Evolutionary conservation across 441 rosid genomes (phyloP), one percentile per base, ranked within the genome.

Genomic region (Arabidopsis hybrid): DNA sequence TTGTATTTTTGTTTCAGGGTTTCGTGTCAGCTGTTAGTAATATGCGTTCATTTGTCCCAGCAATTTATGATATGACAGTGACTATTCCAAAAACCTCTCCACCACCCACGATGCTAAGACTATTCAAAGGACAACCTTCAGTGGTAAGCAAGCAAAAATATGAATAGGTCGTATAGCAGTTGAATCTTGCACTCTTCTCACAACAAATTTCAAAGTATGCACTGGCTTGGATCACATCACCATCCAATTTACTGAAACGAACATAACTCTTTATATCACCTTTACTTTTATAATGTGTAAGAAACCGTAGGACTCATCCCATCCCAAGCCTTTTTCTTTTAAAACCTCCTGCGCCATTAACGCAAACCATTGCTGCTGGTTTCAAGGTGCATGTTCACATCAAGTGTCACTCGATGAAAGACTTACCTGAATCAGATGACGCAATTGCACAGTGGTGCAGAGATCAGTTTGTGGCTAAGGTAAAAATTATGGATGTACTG

Each of bases 361-460:
- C n/a, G 29, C 65, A 56, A 69, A 13, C 29, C 14, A 16, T 42
- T 49, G 45, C 7, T 62, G 18, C 68, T 69, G 77, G 63, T 74
- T 86, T 78, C 89, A 21, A 95, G 99, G 83, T 95, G 69, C 95
- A 95, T 69, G 85, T 93, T 74, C 98, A 86, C 74, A 57, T 95
- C 61, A 85, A 84, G 84, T 78, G 97, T 56, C 95, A 79, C 80
- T 69, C 70, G 70, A 91, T 95, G 97, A 89, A 88, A 76, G 97
- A 93, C 60, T 80, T 95, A 83, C 98, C 99, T 53, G 96, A 91
- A 83, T 79, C 90, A 36, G 97, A 95, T 49, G 98, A 95, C 34
- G 94, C 76, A 60, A 84, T 93, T 80, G 94, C 99, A 60, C 97
- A 93, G 78, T 95, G 99, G 99, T 95, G 99, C 81, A 90, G 83